Conservation (phyloP, 345 rosid genomes). For the Murraya koenigii region DNA sequence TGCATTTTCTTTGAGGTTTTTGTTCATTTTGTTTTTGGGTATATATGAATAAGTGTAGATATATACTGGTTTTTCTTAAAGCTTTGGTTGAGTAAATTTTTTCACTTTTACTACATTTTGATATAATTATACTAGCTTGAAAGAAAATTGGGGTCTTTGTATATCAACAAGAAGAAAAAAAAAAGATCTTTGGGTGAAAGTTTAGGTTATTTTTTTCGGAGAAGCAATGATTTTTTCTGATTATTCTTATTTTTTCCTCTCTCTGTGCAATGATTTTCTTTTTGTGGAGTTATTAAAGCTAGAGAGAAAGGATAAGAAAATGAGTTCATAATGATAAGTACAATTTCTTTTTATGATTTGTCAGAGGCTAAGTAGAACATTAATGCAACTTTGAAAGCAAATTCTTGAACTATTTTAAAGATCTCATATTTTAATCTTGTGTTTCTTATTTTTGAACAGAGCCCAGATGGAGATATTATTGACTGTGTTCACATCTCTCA, state of each 20-base stretch:
- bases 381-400: not conserved
- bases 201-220: not conserved
- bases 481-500: conserved; percentile 83
- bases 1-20: not conserved
- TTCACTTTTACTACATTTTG: conserved; percentile 10
- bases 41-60: not conserved
- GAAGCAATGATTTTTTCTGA: conserved; percentile 19
- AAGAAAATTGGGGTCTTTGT: conserved; percentile 23
- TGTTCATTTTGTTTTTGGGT: conserved; percentile 5
- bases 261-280: conserved; percentile 23
- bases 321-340: conserved; percentile 15
- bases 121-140: conserved; percentile 5
- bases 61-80: not conserved
- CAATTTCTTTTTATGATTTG: not conserved
- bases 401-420: not conserved
- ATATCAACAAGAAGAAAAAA: not conserved
- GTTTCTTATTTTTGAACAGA: conserved; percentile 39
- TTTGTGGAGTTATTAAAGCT: conserved; percentile 16
- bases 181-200: conserved; percentile 14
- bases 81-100: too few relatives aligned
- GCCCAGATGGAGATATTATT: conserved; percentile 76
- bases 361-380: not conserved
- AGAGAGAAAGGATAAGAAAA: not conserved
- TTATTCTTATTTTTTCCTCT: conserved; percentile 22
- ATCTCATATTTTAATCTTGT: not conserved